Conservation (phyloP, 306 rosid genomes). For the Comarum palustre region DNA sequence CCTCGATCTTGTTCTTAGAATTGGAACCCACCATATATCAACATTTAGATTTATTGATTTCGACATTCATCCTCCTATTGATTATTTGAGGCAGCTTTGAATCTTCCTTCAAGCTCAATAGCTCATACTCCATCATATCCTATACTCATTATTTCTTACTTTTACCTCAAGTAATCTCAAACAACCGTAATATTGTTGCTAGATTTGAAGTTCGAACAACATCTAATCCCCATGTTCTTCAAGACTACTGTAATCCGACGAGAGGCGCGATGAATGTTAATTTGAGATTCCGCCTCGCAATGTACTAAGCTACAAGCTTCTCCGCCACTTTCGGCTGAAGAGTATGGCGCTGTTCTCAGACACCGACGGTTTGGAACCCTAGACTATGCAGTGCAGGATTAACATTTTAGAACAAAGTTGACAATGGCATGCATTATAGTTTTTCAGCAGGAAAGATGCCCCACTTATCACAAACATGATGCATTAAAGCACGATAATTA, state of each 20-base stretch:
- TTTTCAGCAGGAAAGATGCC: slow-evolving; percentile 30
- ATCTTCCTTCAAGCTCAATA: background rate
- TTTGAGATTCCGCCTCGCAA: background rate
- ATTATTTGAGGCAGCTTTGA: slow-evolving; percentile 1
- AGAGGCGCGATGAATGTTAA: background rate
- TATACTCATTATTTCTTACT: background rate
- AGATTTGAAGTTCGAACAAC: background rate
- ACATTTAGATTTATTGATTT: background rate
- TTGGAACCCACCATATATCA: background rate
- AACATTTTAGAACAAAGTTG: background rate
- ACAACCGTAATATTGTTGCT: background rate
- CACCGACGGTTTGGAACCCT: background rate
- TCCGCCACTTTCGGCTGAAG: background rate
- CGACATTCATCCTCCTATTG: slow-evolving; percentile 4
- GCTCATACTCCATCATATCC: background rate
- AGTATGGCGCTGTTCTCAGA: background rate
- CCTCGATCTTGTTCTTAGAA: background rate
- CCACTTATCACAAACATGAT: slow-evolving; percentile 28
- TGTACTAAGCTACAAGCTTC: too few species aligned
- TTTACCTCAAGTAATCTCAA: background rate
- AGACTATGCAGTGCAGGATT: background rate
- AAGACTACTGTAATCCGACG: background rate
- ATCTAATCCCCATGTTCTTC: background rate
- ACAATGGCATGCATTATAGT: slow-evolving; percentile 23
- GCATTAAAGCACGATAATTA: too few species aligned